Conservation (phyloP, 2,329 filamentous ascomycete species). For the Neofusicoccum kwambonambiense region DNA sequence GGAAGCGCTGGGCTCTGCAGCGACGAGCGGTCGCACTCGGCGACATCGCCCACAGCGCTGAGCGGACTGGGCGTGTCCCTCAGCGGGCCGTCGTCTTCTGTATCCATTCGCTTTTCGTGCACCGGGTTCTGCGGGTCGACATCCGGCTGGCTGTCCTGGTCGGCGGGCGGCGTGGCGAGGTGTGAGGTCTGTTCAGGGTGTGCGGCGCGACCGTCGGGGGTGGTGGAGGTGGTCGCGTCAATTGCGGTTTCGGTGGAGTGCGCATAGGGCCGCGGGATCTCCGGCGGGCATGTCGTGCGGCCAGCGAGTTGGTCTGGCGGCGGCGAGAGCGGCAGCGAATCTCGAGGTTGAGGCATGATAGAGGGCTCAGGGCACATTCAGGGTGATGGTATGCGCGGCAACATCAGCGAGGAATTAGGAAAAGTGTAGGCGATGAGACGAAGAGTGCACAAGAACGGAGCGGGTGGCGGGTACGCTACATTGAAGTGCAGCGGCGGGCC, state of each 20-base stretch:
- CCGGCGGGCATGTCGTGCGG: conserved; percentile 52
- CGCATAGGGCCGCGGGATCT: conserved; percentile 34
- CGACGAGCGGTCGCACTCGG: conserved; percentile 33
- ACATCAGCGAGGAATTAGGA: conserved; percentile 18
- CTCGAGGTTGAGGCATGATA: conserved; percentile 53
- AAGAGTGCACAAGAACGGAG: background rate
- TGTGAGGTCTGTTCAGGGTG: conserved; percentile 21
- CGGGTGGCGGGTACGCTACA: conserved; percentile 9
- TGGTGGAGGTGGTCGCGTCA: background rate
- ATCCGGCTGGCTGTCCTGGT: conserved; percentile 24
- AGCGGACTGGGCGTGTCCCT: conserved; percentile 40
- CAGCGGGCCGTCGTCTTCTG: conserved; percentile 33
- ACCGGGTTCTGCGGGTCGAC: conserved; percentile 24
- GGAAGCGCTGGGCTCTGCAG: conserved; percentile 32
- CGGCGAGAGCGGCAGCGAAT: conserved; percentile 41
- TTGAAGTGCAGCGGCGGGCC: conserved; percentile 7
- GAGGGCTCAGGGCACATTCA: conserved; percentile 10
- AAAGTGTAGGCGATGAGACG: conserved; percentile 9
- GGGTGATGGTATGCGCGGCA: conserved; percentile 9
- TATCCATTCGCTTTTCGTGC: conserved; percentile 31
- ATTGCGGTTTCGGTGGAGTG: conserved; percentile 6
- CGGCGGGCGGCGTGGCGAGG: conserved; percentile 28
- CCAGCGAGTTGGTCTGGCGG: conserved; percentile 43
- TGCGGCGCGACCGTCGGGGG: conserved; percentile 3
- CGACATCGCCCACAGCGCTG: conserved; percentile 35